Percentiles rank a stretch among this genome's conserved stretches.
Evolutionary conservation across 768 basidiomycete species (phyloP).

Genomic region (Atractiella rhizophila): DNA sequence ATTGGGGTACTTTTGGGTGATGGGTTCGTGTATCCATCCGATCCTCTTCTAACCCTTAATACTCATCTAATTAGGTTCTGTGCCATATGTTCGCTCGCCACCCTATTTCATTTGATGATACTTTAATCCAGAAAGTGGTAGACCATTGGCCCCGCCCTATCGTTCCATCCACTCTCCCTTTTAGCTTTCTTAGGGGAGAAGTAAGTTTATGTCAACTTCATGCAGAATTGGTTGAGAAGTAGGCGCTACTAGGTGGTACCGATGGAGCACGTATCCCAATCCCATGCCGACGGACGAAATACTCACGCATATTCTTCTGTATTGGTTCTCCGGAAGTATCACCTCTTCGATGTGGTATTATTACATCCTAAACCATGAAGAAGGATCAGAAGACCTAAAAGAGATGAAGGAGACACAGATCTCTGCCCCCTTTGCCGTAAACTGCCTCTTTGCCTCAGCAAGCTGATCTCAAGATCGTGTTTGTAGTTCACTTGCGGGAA

Average conservation of each 20-base stretch:
- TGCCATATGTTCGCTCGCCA: too few relatives aligned
- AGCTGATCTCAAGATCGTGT: too few relatives aligned
- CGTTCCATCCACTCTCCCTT: conserved; percentile 3
- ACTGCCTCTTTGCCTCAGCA: too few relatives aligned
- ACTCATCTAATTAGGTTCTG: too few relatives aligned
- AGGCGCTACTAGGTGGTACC: too few relatives aligned
- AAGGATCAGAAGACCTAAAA: not conserved
- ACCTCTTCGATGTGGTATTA: conserved; percentile 4
- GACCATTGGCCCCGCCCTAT: conserved; percentile 6
- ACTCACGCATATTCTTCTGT: conserved; percentile 4
- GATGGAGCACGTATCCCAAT: conserved; percentile 3
- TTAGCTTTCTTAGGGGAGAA: conserved; percentile 7
- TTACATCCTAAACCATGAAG: not conserved
- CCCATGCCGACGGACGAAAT: conserved; percentile 6
- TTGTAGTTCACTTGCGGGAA: too few relatives aligned
- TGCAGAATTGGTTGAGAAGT: too few relatives aligned
- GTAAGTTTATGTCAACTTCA: too few relatives aligned
- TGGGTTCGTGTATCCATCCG: too few relatives aligned
- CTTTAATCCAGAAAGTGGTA: conserved; percentile 5
- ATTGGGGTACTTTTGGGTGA: too few relatives aligned
- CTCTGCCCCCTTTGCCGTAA: not conserved
- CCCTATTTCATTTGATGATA: too few relatives aligned
- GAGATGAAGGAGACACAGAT: conserved; percentile 1
- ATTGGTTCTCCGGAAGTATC: conserved; percentile 6
- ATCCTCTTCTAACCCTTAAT: too few relatives aligned